Conservation (phyloP, 2,329 filamentous ascomycete genomes). For the Phyllosticta citribraziliensis region DNA sequence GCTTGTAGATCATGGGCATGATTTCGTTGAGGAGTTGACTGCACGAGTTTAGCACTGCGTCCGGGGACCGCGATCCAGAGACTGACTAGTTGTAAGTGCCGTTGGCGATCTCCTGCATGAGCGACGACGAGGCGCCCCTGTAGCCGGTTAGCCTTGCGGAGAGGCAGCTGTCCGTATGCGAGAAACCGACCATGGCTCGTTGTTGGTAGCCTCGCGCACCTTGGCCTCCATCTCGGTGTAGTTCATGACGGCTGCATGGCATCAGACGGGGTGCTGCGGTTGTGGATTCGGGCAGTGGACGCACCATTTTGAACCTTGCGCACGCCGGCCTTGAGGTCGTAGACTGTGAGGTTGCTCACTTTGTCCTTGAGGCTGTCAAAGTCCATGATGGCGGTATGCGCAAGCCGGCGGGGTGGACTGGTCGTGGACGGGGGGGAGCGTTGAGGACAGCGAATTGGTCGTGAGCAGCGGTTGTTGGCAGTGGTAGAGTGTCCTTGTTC, state of each 20-base stretch:
- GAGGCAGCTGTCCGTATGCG: constrained; percentile 43
- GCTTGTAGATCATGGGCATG: constrained; percentile 99
- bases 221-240: constrained; percentile 87
- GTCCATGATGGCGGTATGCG: constrained; percentile 54
- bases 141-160: constrained; percentile 13
- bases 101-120: constrained; percentile 98
- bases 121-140: constrained; percentile 60
- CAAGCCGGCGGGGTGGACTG: background rate
- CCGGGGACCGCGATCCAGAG: background rate
- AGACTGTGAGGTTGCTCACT: constrained; percentile 85
- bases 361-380: constrained; percentile 74
- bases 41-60: constrained; percentile 11
- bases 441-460: background rate
- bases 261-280: constrained; percentile 16
- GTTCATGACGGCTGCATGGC: constrained; percentile 76
- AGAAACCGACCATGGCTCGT: constrained; percentile 81
- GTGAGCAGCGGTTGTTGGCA: background rate
- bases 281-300: background rate
- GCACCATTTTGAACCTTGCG: constrained; percentile 94
- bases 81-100: constrained; percentile 95
- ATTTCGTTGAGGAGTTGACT: constrained; percentile 97
- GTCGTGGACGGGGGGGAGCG: background rate
- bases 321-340: constrained; percentile 90
- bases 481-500: background rate
- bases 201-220: constrained; percentile 91